Percentiles rank a stretch among this genome's conserved stretches.
These are phyloP conservation scores for Nissolia schottii DNA, from an alignment of 306 rosid species.

Conservation along the genomic window DNA sequence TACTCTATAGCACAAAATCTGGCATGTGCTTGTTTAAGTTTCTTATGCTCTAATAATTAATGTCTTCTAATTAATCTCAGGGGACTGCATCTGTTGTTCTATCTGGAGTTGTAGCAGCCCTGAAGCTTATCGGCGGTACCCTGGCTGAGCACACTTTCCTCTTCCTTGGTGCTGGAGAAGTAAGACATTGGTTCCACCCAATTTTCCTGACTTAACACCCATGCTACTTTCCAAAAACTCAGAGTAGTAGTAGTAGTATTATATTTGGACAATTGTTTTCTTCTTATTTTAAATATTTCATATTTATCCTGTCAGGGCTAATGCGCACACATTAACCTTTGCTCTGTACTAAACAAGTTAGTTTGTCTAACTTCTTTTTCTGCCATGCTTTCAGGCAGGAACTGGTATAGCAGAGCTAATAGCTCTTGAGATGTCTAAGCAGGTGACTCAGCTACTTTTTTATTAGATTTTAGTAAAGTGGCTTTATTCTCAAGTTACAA, in stretches of 20 bases:
- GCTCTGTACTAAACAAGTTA: not conserved
- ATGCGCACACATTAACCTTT: not conserved
- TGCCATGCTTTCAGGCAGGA: slow-evolving; percentile 65
- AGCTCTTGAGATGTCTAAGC: slow-evolving; percentile 82
- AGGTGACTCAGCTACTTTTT: slow-evolving; percentile 33
- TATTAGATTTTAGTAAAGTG: not conserved
- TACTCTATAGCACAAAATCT: not conserved
- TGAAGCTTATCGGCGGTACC: slow-evolving; percentile 71
- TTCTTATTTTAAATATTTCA: not conserved
- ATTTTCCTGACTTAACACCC: not conserved
- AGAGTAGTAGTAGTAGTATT: not conserved
- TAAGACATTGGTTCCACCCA: not conserved
- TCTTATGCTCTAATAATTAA: not conserved
- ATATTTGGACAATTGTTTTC: not conserved
- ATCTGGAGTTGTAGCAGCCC: slow-evolving; percentile 84
- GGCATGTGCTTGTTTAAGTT: not conserved
- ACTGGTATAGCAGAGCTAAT: slow-evolving; percentile 95
- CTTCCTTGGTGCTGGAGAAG: slow-evolving; percentile 99
- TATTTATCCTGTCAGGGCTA: not conserved
- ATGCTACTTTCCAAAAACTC: not conserved
- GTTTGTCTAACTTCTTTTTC: slow-evolving; percentile 15
- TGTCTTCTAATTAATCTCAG: slow-evolving; percentile 41
- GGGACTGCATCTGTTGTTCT: slow-evolving; percentile 97
- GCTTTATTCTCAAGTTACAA: not conserved
- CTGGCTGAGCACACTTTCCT: slow-evolving; percentile 75